Percentiles rank a stretch among this genome's conserved stretches.
Conservation (phyloP, 257 asterid species). For the Rhazya stricta region DNA sequence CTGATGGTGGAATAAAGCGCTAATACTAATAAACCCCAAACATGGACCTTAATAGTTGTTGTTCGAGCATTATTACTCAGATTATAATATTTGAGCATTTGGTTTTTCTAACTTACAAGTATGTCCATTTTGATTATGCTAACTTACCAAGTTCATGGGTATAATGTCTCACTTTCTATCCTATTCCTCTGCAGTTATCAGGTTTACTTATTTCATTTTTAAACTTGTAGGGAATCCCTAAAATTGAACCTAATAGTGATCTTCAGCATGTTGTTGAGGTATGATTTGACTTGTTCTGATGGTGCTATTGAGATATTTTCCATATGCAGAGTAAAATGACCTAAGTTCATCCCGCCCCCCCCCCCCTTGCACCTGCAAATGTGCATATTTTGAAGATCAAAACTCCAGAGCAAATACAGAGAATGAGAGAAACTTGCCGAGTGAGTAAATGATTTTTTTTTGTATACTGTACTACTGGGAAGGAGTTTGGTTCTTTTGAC, state of each 20-base stretch:
- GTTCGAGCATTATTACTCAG: background rate
- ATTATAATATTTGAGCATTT: background rate
- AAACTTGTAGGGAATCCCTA: conserved; percentile 73
- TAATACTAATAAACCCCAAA: background rate
- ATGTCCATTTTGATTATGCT: background rate
- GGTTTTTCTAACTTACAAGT: background rate
- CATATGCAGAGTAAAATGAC: conserved; percentile 13
- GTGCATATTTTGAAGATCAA: conserved; percentile 61
- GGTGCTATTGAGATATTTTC: background rate
- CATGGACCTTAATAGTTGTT: background rate
- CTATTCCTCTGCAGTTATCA: background rate
- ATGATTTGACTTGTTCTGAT: conserved; percentile 21
- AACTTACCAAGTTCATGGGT: too few relatives aligned
- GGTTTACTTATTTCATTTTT: background rate
- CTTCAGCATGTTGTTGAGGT: conserved; percentile 94
- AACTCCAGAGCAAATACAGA: conserved; percentile 71
- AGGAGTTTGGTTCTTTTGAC: background rate
- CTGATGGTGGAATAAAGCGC: background rate
- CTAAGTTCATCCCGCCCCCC: too few relatives aligned
- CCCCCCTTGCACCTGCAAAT: conserved; percentile 21
- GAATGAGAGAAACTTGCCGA: conserved; percentile 88
- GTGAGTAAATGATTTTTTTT: conserved; percentile 38
- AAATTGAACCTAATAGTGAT: conserved; percentile 86
- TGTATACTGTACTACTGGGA: background rate
- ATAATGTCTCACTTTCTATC: background rate